These are phyloP conservation scores for Colletotrichum chlorophyti DNA, from an alignment of 2,329 filamentous ascomycete species.

Conservation along the genomic window DNA sequence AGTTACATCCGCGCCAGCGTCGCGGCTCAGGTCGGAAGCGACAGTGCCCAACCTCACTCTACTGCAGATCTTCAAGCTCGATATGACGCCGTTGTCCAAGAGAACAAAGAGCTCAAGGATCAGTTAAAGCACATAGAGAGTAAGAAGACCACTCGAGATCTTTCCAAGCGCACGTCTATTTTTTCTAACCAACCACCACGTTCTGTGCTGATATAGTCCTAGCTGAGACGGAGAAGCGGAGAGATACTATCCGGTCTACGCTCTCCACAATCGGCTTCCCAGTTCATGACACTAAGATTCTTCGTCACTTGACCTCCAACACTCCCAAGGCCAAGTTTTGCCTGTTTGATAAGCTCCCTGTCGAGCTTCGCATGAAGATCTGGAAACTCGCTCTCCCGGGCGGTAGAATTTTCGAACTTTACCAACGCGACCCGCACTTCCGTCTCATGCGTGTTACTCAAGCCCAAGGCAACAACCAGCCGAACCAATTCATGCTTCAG, in stretches of 20 bases:
- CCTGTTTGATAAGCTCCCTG: slow-evolving; percentile 18
- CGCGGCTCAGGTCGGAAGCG: background rate
- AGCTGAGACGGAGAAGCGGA: slow-evolving; percentile 11
- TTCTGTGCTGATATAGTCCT: slow-evolving; percentile 1
- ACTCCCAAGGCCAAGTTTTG: slow-evolving; percentile 4
- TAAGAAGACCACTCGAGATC: slow-evolving; percentile 2
- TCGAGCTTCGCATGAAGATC: slow-evolving; percentile 29
- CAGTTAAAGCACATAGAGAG: slow-evolving; percentile 20
- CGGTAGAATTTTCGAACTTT: slow-evolving; percentile 23
- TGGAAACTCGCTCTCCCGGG: slow-evolving; percentile 28
- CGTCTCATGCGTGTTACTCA: slow-evolving; percentile 10
- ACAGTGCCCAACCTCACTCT: background rate
- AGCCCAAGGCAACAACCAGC: background rate
- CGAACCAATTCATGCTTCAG: background rate
- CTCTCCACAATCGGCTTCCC: slow-evolving; percentile 1
- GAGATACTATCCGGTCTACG: background rate
- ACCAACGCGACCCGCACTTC: slow-evolving; percentile 12
- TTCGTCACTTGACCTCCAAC: slow-evolving; percentile 4
- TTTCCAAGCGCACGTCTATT: slow-evolving; percentile 1
- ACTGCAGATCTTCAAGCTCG: slow-evolving; percentile 1
- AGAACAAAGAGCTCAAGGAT: slow-evolving; percentile 16
- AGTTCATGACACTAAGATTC: background rate
- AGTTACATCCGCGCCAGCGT: slow-evolving; percentile 17
- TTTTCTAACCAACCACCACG: background rate
- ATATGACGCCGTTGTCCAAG: slow-evolving; percentile 5